Evolutionary conservation across 192 early-diverging fungal genomes (phyloP).

Genomic region (Backusella circina): DNA sequence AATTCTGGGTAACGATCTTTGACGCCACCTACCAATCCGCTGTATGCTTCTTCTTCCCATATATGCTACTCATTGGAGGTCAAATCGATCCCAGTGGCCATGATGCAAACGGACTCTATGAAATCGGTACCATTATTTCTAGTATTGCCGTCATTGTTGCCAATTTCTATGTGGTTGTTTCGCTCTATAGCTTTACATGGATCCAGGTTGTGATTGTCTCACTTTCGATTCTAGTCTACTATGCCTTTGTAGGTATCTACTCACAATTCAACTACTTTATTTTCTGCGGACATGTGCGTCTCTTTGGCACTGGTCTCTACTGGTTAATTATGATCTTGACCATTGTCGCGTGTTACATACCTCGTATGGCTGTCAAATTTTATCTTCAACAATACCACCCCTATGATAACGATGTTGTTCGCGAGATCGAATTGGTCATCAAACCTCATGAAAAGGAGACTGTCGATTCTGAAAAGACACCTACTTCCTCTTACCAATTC

Average conservation of each 20-base stretch:
- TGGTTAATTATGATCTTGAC: constrained; percentile 66
- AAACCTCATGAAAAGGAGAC: constrained; percentile 4
- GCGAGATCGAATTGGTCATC: constrained; percentile 61
- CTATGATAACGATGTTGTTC: constrained; percentile 81
- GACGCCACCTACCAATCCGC: constrained; percentile 74
- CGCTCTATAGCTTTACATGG: constrained; percentile 74
- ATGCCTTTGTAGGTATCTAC: constrained; percentile 60
- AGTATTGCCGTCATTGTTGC: constrained; percentile 69
- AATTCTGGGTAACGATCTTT: constrained; percentile 72
- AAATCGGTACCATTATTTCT: constrained; percentile 70
- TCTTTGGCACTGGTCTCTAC: constrained; percentile 64
- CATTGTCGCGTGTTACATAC: constrained; percentile 63
- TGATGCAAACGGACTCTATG: constrained; percentile 55
- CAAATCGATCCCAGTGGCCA: constrained; percentile 34
- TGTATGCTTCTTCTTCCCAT: constrained; percentile 66
- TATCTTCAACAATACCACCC: constrained; percentile 68
- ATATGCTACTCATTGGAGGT: constrained; percentile 44
- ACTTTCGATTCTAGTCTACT: constrained; percentile 50
- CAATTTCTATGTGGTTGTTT: constrained; percentile 77
- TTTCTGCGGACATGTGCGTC: constrained; percentile 33
- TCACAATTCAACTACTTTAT: constrained; percentile 37
- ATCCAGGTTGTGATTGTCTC: constrained; percentile 49
- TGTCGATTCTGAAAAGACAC: background rate
- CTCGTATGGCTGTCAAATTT: constrained; percentile 68
- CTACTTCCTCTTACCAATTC: background rate